Base-by-base conservation (phyloP, 257 asterid species). In the Solanum chmielewskii region DNA sequence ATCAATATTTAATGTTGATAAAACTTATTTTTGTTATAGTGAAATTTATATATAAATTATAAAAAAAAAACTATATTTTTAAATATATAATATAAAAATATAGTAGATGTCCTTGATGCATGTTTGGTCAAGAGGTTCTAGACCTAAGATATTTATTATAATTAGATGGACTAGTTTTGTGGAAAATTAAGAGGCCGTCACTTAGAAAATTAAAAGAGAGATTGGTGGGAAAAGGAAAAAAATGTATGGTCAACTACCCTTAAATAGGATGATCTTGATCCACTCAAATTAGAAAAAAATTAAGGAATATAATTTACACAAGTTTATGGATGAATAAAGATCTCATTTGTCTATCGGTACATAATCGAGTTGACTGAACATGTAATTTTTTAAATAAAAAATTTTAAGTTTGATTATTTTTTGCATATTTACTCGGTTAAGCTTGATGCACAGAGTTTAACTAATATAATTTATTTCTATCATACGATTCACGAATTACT, bases 121-220 rank as follows among this genome's bases (percentile, higher is more conserved):
- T 60, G 68, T 60, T 21, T 73, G 64, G n/a, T 73, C 35, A 75
- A 75, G 82, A 45, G 82, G 33, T 75, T 75, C 82, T 75, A 75
- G 59, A 75, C 59, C 59, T 41, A 39, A 23, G 83, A 41, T 31
- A 70, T 5, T 70, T 9, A 33, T 71, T 33, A 16, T 35, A 35
- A 37, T 11, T 37, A 16, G 31, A 2, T 74, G 18, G 52, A 74
- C 49, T 37, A 74, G 1, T 21, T 37, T 37, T 73, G 81, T 74
- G 49, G 47, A 10, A 37, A 74, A 10, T 74, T 37, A 37, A 20
- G 18, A 73, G 47, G 52, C 49, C 52, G 31, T 39, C 33, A 25
- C 52, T 74, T 39, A 10, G 52, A 74, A 74, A 74, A 39, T 74
- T 74, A 21, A 76, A 76, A n/a, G 60, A n/a, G 23, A 42, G 16